Evolutionary conservation across 1,284 basidiomycete species (phyloP).

Genomic region (Waitea zeae): DNA sequence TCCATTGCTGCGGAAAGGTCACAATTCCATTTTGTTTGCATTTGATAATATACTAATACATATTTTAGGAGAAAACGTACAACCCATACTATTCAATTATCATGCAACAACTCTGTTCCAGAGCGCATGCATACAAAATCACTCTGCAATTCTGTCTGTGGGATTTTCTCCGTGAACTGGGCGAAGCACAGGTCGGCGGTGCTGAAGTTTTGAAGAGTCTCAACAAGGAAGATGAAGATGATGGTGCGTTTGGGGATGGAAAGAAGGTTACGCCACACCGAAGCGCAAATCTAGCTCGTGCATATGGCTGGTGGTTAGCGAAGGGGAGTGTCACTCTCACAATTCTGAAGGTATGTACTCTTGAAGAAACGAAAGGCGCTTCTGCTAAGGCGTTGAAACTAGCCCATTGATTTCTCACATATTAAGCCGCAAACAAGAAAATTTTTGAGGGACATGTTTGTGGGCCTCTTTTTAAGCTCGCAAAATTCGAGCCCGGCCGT

Average conservation of each 20-base stretch:
- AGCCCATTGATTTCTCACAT: conserved; percentile 76
- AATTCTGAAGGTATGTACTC: conserved; percentile 58
- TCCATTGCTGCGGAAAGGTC: conserved; percentile 91
- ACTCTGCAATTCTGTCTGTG: conserved; percentile 94
- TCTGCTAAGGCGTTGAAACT: no score
- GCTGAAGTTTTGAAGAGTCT: conserved; percentile 61
- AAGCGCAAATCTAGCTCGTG: conserved; percentile 48
- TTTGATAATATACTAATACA: conserved; percentile 2
- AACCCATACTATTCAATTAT: conserved; percentile 96
- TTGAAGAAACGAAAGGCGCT: no score
- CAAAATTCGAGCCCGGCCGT: conserved; percentile 63
- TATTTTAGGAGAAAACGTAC: conserved; percentile 66
- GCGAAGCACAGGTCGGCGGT: conserved; percentile 73
- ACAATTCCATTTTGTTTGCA: conserved; percentile 11
- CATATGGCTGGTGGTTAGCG: conserved; percentile 76
- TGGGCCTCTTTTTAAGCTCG: conserved; percentile 49
- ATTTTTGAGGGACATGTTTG: conserved; percentile 59
- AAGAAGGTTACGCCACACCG: conserved; percentile 44
- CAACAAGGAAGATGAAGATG: conserved; percentile 31
- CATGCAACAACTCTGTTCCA: conserved; percentile 52
- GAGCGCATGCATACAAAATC: conserved; percentile 72
- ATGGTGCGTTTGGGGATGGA: conserved; percentile 24
- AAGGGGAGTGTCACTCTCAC: conserved; percentile 55
- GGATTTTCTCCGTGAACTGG: conserved; percentile 91
- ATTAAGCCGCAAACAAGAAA: conserved; percentile 42